Base-by-base conservation (phyloP, 83 land plant genomes). In the Diphasiastrum complanatum region DNA sequence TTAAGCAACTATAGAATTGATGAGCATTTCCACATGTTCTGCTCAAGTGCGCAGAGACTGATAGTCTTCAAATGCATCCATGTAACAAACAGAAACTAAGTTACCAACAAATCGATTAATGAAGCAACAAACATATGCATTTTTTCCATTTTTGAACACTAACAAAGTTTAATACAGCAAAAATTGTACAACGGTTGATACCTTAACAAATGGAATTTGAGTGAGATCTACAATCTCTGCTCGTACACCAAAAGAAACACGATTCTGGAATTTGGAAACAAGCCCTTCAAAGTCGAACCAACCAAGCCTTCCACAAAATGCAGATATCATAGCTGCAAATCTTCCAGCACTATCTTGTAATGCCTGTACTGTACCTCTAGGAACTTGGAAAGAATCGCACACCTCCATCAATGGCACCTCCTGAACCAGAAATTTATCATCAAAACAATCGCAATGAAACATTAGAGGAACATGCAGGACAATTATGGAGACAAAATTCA, bases 341-440 rank as follows among this genome's bases (percentile, higher is more conserved):
- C 99, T 79, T 47, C 99, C 99, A 69, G 99, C 85, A 78, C 83
- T 89, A 51, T 89, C 99, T 75, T 93, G 99, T 29, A 93, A 75
- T 33, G 85, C 82, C 52, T 93, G 99, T 33, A 93, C 91, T 90
- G 81, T 93, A 28, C 99, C 99, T 71, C 99, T 85, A 25, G 92
- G 86, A 29, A 93, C 99, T 76, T 80, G 81, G 65, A 89, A 93
- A 27, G 82, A 74, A 33, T 82, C 95, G 70, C 96, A 93, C 62
- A 93, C 91, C 61, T 85, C 96, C 73, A 62, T 45, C 10, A 93
- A 77, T n/a, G 92, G 88, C 34, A 78, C 70, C 67, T 93, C 99
- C 99, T 93, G 73, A 68, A 70, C 30, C 19, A 46, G 12, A 63
- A 45, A 2, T 5, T 26, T 46, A 43, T 18, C n/a, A 3, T 5